These are phyloP conservation scores for Fagus crenata DNA, from an alignment of 306 rosid species.

Conservation along the genomic window DNA sequence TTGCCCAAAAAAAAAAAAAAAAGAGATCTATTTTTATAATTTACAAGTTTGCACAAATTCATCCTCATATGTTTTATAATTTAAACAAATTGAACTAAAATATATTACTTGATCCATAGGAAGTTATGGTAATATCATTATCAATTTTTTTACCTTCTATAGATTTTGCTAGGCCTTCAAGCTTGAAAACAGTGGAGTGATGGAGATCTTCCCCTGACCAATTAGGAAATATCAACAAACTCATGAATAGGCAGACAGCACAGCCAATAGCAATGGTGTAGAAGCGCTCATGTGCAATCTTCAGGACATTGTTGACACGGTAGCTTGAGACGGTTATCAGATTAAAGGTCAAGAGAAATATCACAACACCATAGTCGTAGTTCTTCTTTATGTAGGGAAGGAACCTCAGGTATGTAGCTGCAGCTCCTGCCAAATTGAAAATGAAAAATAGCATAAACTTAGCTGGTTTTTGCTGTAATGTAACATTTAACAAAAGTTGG, in stretches of 20 bases:
- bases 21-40: not conserved
- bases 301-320: conserved; percentile 60
- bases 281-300: conserved; percentile 75
- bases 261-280: conserved; percentile 84
- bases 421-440: conserved; percentile 61
- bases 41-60: not conserved
- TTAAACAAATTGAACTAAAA: not conserved
- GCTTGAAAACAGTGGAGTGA: conserved; percentile 66
- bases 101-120: not conserved
- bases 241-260: conserved; percentile 80
- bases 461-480: not conserved
- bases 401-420: conserved; percentile 83
- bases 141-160: conserved; percentile 64
- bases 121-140: not conserved
- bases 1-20: not conserved
- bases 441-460: not conserved
- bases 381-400: conserved; percentile 86
- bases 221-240: conserved; percentile 74
- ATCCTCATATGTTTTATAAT: not conserved
- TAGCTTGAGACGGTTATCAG: conserved; percentile 78
- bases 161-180: conserved; percentile 85
- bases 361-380: conserved; percentile 86
- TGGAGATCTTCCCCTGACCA: conserved; percentile 98
- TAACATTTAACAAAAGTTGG: not conserved
- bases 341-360: conserved; percentile 87